Evolutionary conservation across 352 stramenopile species (phyloP).

Genomic region (Phytophthora uliginosa): DNA sequence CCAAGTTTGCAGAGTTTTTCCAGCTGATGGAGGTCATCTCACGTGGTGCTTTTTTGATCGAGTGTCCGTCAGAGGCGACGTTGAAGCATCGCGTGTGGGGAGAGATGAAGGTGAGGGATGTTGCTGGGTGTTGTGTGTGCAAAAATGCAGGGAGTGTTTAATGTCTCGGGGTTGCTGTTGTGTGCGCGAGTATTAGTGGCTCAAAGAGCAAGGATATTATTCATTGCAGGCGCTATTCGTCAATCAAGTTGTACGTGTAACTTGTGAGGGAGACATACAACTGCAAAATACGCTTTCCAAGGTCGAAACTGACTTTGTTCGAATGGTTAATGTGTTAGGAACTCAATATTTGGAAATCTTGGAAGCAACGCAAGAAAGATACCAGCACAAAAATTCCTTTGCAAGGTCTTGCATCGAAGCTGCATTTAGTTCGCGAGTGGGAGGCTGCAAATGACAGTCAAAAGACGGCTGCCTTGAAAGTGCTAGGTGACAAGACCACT

Average conservation of each 20-base stretch:
- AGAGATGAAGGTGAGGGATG: conserved; percentile 51
- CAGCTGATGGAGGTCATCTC: conserved; percentile 64
- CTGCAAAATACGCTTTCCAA: background rate
- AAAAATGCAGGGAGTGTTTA: background rate
- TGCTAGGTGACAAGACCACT: conserved; percentile 28
- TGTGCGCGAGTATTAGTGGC: conserved; percentile 52
- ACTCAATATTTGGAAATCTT: conserved; percentile 75
- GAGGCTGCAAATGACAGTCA: conserved; percentile 25
- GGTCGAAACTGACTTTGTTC: background rate
- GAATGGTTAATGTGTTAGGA: conserved; percentile 43
- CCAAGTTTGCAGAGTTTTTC: conserved; percentile 34
- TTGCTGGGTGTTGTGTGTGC: conserved; percentile 11
- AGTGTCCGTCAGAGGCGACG: conserved; percentile 41
- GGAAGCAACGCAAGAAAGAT: conserved; percentile 47
- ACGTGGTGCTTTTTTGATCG: conserved; percentile 59
- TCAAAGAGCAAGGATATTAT: conserved; percentile 69
- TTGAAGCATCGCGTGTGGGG: conserved; percentile 53
- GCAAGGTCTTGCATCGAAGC: conserved; percentile 59
- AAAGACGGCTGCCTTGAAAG: conserved; percentile 27
- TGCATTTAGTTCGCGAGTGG: conserved; percentile 65
- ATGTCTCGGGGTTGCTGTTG: background rate
- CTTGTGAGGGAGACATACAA: too few species aligned
- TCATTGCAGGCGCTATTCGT: conserved; percentile 71
- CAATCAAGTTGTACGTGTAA: conserved; percentile 77
- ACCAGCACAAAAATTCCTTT: conserved; percentile 48